Conservation (phyloP, 805 yeast genomes). For the Teunomyces panamensis region DNA sequence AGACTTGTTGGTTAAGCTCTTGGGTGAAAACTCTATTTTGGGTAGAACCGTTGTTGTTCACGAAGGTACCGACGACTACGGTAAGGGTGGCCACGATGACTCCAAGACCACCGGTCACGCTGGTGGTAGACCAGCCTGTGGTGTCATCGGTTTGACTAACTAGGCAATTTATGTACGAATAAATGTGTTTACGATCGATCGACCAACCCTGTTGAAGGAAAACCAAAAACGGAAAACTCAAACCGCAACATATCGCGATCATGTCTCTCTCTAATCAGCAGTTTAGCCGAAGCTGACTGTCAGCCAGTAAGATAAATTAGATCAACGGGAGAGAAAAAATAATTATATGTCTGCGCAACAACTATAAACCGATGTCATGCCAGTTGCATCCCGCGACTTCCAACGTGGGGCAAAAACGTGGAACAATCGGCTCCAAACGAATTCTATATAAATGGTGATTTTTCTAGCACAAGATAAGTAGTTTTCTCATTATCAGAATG, state of each 20-base stretch:
- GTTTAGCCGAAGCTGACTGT: too few species aligned
- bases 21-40: constrained; percentile 83
- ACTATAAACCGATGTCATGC: not conserved
- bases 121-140: constrained; percentile 98
- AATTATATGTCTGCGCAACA: not conserved
- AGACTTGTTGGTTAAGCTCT: constrained; percentile 72
- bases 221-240: too few species aligned
- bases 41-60: constrained; percentile 97
- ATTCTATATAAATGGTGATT: not conserved
- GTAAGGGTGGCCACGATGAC: constrained; percentile 90
- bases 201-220: too few species aligned
- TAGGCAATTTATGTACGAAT: constrained; percentile 13
- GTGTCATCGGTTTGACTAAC: constrained; percentile 81
- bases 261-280: too few species aligned
- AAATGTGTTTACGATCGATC: constrained; percentile 1
- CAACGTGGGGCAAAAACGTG: not conserved
- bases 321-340: not conserved
- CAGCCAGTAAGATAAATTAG: too few species aligned
- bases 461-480: not conserved
- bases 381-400: not conserved
- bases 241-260: too few species aligned
- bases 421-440: not conserved
- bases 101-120: constrained; percentile 96
- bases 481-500: not conserved
- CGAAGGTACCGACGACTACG: constrained; percentile 89